Base-by-base conservation (phyloP, 192 early-diverging fungal species). In the Backusella parvicylindrica region DNA sequence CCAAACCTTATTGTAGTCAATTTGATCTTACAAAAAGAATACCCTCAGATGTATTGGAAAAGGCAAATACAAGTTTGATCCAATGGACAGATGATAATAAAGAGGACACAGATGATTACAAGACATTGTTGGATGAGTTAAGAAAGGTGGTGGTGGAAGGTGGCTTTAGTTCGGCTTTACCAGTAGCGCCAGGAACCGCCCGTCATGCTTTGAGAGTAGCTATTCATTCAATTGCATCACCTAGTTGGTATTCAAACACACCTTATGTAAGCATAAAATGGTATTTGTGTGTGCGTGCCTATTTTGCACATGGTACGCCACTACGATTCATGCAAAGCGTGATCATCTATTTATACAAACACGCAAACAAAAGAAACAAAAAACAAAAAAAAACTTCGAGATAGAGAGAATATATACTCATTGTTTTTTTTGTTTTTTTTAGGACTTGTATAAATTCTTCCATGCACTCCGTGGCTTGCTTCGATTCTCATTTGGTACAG, bases 1-100 rank as follows among this genome's bases (percentile, higher is more conserved):
- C 85, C 40, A 69, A 79, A 15, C 88, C 91, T 8, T 97, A 90
- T 77, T 95, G 94, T 74, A 87, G 92, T 71, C 86, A 82, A 13
- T 98, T 96, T 84, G 96, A 98, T 77, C 82, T 98, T 13, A 95
- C 95, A 11, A 91, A 92, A 56, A 83, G 86, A 23, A 94, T 96
- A 31, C 85, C 89, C 0, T 76, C 84, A n/a, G 76, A 72, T 7
- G 78, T 83, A 0, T 68, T 96, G 2, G 89, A 93, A 28, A 70
- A 76, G 2, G 90, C 92, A 1, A 78, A 82, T 11, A 72, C 84
- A 2, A 84, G 81, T 11, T 73, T 90, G 33, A 79, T 78, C 85
- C 82, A 60, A 73, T 40, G 69, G n/a, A 68, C 75, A 15, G 82
- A 80, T 15, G 35, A 68, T 21, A 63, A 77, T n/a, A 47, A 71